Evolutionary conservation across 345 rosid species (phyloP).

Genomic region (Anastatica hierochuntica): DNA sequence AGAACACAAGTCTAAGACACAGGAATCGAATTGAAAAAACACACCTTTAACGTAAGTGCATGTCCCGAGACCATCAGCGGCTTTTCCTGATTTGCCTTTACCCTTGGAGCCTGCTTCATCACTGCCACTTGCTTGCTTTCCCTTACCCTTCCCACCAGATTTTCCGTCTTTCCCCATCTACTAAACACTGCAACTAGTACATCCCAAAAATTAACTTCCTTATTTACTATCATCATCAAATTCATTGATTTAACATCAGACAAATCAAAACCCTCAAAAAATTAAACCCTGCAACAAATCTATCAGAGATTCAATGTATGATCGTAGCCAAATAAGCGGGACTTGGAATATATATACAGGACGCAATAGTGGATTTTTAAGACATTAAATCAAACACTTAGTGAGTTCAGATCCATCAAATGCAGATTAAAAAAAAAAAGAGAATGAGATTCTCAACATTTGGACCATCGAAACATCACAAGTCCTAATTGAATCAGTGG

Average conservation of each 20-base stretch:
- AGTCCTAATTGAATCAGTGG: too few species aligned
- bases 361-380: too few species aligned
- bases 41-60: slow-evolving; percentile 96
- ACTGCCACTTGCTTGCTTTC: slow-evolving; percentile 65
- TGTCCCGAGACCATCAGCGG: slow-evolving; percentile 84
- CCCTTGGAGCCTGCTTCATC: slow-evolving; percentile 74
- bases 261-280: slow-evolving; percentile 12
- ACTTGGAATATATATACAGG: too few species aligned
- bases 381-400: slow-evolving; percentile 1
- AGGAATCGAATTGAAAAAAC: neutral
- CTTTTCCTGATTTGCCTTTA: slow-evolving; percentile 85
- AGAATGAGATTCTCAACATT: too few species aligned
- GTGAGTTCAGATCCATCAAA: slow-evolving; percentile 2
- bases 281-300: slow-evolving; percentile 6
- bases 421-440: too few species aligned
- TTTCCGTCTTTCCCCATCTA: slow-evolving; percentile 67
- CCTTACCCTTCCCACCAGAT: slow-evolving; percentile 77
- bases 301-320: too few species aligned
- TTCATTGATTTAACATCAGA: too few species aligned
- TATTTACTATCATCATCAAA: too few species aligned
- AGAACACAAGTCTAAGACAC: neutral
- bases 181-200: neutral
- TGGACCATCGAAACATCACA: too few species aligned
- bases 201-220: neutral
- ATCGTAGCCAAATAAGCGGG: too few species aligned